Percentiles rank a stretch among this genome's conserved stretches.
phyloP scores from a whole-genome alignment of 306 rosid species.

The Vicia villosa region DNA sequence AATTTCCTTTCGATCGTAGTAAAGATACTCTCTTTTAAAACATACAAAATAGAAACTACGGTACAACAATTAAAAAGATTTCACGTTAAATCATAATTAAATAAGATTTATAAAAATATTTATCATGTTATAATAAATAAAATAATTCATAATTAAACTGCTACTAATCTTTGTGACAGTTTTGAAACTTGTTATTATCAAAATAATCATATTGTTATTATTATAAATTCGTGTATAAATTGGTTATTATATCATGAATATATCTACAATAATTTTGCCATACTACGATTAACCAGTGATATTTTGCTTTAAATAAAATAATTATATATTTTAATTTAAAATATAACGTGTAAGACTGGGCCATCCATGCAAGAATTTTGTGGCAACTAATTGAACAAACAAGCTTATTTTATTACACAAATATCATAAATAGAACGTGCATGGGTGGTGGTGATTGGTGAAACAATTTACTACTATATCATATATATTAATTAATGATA shows the following conservation, averaged over 20 bases:
- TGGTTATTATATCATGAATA: neutral
- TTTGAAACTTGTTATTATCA: too few relatives aligned
- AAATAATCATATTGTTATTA: neutral
- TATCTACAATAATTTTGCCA: neutral
- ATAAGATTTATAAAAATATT: too few relatives aligned
- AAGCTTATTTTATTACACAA: slow-evolving; percentile 10
- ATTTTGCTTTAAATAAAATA: neutral
- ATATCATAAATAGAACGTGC: slow-evolving; percentile 38
- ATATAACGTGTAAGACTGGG: slow-evolving; percentile 17
- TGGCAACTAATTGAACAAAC: slow-evolving; percentile 9
- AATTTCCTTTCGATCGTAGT: too few relatives aligned
- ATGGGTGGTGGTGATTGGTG: slow-evolving; percentile 26
- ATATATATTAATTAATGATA: neutral
- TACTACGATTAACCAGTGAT: neutral
- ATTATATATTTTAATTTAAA: neutral
- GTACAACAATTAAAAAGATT: too few relatives aligned
- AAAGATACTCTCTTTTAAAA: too few relatives aligned
- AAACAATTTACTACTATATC: neutral
- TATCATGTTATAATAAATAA: too few relatives aligned
- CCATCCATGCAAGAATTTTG: slow-evolving; percentile 18
- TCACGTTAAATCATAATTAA: too few relatives aligned
- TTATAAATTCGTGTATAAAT: neutral
- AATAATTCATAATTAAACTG: too few relatives aligned
- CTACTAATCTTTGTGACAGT: too few relatives aligned
- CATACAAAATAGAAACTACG: too few relatives aligned